Evolutionary conservation across 495 filamentous ascomycete species (phyloP).

Genomic region (Cladorrhinum samala): DNA sequence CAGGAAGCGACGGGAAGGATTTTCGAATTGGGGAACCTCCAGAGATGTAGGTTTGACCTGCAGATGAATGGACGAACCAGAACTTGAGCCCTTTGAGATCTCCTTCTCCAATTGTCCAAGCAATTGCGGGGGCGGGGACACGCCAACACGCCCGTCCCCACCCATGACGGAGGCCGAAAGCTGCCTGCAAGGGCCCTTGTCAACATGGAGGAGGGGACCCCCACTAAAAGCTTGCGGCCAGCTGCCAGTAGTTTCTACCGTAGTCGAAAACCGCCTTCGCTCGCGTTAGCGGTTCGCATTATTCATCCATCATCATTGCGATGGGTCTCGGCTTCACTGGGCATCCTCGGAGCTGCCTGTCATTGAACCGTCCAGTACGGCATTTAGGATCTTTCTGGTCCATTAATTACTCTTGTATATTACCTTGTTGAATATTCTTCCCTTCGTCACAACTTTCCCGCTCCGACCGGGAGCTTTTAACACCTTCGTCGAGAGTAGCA

Average conservation of each 20-base stretch:
- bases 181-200: slow-evolving; percentile 1
- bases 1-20: background rate
- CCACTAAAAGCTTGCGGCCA: background rate
- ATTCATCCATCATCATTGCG: slow-evolving; percentile 23
- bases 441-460: background rate
- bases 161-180: slow-evolving; percentile 2
- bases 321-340: slow-evolving; percentile 14
- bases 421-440: background rate
- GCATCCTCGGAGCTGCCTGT: slow-evolving; percentile 12
- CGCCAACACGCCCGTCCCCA: background rate
- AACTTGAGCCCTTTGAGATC: too few species aligned
- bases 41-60: background rate
- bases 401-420: background rate
- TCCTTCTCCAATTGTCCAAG: background rate
- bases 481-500: background rate
- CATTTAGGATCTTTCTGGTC: slow-evolving; percentile 8
- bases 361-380: slow-evolving; percentile 8
- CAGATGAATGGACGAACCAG: background rate
- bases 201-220: background rate
- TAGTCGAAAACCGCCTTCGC: slow-evolving; percentile 7
- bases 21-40: background rate
- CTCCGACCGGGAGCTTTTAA: background rate
- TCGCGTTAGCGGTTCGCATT: slow-evolving; percentile 14
- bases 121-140: slow-evolving; percentile 2
- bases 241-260: slow-evolving; percentile 15